Evolutionary conservation across 139 green algal genomes (phyloP), one percentile per base, ranked within the genome.

Genomic region (Chlamydomonas applanata): DNA sequence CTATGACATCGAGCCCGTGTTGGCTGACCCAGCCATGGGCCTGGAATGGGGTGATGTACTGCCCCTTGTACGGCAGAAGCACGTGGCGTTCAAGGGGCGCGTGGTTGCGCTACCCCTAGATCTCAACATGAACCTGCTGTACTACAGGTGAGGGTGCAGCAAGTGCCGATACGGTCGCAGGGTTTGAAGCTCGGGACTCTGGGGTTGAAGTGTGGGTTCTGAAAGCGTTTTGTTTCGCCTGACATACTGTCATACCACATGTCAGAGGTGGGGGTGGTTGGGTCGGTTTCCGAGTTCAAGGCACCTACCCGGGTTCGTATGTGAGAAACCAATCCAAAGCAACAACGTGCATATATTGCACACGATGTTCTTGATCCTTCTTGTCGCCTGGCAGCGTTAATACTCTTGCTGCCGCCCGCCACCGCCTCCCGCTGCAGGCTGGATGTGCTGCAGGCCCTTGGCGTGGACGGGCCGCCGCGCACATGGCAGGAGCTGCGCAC

Each of bases 401-500:
- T 13, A 52, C 5, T 5, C 4, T n/a, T 19, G 19, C 17, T 30
- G 3, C 33, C 19, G 30, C 34, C 7, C 11, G 9, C 11, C 33
- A 16, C 11, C 62, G 17, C 27, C 59, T 66, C n/a, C 3, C 20
- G 9, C 14, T 3, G 4, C 71, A 80, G 64, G 40, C 17, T 44
- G 0, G 79, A 85, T 57, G 19, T 81, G 1, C 65, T 85, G 16
- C 32, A 19, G 7, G 14, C 11, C 5, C 56, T 74, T 29, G 72
- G 73, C 36, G 19, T 85, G 11, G 44, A 40, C 2, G 73, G 65
- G 2, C 79, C 79, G 30, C 74, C 79, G 22, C 74, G 53, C 25
- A 85, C 75, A 0, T 85, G 80, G 80, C 75, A 78, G 2, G 70
- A 82, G 54, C 45, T 82, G 30, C 46, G 82, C 22, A 30, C 11